These are phyloP conservation scores for Hydnum rufescens DNA, from an alignment of 768 basidiomycete genomes.

Conservation along the genomic window DNA sequence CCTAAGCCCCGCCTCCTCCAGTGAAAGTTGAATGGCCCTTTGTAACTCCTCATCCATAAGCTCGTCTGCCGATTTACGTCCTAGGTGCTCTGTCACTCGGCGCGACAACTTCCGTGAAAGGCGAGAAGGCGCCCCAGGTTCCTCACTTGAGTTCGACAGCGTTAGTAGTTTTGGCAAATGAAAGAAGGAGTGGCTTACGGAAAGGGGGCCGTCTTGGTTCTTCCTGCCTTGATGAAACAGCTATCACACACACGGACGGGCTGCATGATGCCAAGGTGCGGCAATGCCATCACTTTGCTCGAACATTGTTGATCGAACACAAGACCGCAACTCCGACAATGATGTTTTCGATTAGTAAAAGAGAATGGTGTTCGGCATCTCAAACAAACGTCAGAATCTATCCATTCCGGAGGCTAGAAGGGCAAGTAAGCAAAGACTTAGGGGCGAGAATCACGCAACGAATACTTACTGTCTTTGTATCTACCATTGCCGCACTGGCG, in stretches of 20 bases:
- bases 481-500: slow-evolving; percentile 68
- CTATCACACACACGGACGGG: slow-evolving; percentile 87
- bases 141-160: too few species aligned
- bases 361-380: slow-evolving; percentile 80
- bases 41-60: slow-evolving; percentile 74
- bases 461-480: slow-evolving; percentile 46
- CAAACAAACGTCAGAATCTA: slow-evolving; percentile 86
- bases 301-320: slow-evolving; percentile 93
- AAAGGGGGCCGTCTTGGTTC: slow-evolving; percentile 28
- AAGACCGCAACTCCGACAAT: slow-evolving; percentile 93
- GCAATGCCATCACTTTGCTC: slow-evolving; percentile 61
- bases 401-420: slow-evolving; percentile 66
- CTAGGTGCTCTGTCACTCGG: neutral
- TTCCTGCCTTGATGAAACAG: slow-evolving; percentile 60
- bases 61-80: slow-evolving; percentile 36
- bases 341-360: slow-evolving; percentile 94
- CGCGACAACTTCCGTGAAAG: neutral
- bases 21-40: slow-evolving; percentile 77
- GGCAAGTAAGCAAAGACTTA: neutral
- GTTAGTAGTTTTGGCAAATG: too few species aligned
- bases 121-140: too few species aligned
- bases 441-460: neutral
- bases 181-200: too few species aligned
- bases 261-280: slow-evolving; percentile 83
- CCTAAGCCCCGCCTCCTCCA: slow-evolving; percentile 46